Evolutionary conservation across 768 basidiomycete genomes (phyloP).

Genomic region (Phylloporus sp.): DNA sequence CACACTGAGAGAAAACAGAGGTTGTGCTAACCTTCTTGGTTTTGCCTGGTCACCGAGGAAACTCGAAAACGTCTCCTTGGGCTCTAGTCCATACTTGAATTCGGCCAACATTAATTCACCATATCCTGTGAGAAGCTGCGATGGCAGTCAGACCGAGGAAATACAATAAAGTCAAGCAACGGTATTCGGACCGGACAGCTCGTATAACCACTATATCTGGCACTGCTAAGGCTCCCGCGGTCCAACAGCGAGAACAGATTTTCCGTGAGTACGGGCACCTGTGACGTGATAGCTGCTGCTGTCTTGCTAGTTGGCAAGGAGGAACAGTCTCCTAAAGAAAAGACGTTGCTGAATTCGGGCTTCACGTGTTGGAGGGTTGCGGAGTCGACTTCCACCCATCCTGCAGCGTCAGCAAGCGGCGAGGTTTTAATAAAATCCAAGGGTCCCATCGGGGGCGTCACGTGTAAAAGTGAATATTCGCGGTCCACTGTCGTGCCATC

Average conservation of each 20-base stretch:
- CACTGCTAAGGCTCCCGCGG: slow-evolving; percentile 64
- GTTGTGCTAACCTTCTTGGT: slow-evolving; percentile 56
- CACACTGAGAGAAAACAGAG: background rate
- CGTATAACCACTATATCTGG: slow-evolving; percentile 84
- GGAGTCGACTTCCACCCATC: slow-evolving; percentile 87
- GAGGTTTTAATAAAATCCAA: slow-evolving; percentile 74
- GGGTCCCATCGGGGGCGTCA: slow-evolving; percentile 90
- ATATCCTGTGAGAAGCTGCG: slow-evolving; percentile 74
- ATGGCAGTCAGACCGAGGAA: background rate
- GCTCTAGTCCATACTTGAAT: slow-evolving; percentile 88
- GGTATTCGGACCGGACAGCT: slow-evolving; percentile 71
- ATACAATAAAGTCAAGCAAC: background rate
- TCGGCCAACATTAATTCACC: slow-evolving; percentile 84
- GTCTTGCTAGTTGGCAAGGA: slow-evolving; percentile 95
- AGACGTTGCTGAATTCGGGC: slow-evolving; percentile 76
- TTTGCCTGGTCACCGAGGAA: slow-evolving; percentile 72
- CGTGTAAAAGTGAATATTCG: slow-evolving; percentile 83
- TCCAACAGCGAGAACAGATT: slow-evolving; percentile 78
- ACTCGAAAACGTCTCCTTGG: slow-evolving; percentile 78
- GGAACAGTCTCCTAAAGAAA: slow-evolving; percentile 89
- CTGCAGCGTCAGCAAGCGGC: slow-evolving; percentile 72
- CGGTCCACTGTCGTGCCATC: slow-evolving; percentile 68
- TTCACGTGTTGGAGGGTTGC: slow-evolving; percentile 82
- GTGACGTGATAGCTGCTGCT: slow-evolving; percentile 87
- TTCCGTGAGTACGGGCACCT: slow-evolving; percentile 87